Conservation (phyloP, 2,329 filamentous ascomycete species). For the Alternaria sp. region DNA sequence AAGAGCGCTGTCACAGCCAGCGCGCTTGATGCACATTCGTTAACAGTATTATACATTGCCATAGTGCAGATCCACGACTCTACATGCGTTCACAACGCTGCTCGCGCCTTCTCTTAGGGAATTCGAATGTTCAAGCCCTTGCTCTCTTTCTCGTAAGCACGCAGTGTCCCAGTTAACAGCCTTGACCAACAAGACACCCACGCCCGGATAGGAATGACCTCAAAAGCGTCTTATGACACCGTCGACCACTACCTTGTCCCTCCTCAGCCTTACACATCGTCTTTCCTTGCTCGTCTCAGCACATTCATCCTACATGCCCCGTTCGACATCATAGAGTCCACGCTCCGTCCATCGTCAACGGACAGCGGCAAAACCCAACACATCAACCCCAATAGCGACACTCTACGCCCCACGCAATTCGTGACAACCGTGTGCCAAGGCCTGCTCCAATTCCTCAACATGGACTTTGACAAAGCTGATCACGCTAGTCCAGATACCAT, state of each 20-base stretch:
- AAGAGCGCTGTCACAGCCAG: background rate
- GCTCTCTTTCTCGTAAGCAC: too few relatives aligned
- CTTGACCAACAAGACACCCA: background rate
- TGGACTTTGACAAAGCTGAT: background rate
- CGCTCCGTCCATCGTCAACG: background rate
- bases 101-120: background rate
- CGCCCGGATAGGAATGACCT: background rate
- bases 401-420: background rate
- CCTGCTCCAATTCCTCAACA: background rate
- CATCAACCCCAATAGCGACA: background rate
- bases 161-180: too few relatives aligned
- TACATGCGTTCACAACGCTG: background rate
- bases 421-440: background rate
- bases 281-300: constrained; percentile 6
- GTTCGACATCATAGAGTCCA: background rate
- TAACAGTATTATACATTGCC: background rate
- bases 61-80: background rate
- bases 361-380: background rate
- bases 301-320: constrained; percentile 3
- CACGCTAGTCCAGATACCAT: background rate
- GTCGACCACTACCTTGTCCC: background rate
- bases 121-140: too few relatives aligned
- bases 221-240: background rate
- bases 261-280: background rate
- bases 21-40: background rate